A percentile compares a stretch with the other conserved stretches of the same genome.
These are phyloP conservation scores for Oryza nivara DNA, from an alignment of 176 grass and related monocot genomes.

Conservation along the genomic window DNA sequence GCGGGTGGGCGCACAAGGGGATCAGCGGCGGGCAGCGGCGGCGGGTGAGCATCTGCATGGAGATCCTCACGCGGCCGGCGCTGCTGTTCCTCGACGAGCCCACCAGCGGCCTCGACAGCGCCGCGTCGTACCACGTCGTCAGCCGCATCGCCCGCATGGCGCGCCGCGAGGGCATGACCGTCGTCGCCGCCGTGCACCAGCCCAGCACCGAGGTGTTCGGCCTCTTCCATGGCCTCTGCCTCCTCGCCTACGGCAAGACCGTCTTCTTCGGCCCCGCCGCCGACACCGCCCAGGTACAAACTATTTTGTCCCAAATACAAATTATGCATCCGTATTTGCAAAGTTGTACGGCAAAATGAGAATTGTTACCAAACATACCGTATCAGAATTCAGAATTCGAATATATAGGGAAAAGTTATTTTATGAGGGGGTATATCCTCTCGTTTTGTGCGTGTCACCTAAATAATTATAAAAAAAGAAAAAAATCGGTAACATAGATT, in stretches of 20 bases:
- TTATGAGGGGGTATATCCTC: too few relatives aligned
- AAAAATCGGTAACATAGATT: too few relatives aligned
- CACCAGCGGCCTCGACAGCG: slow-evolving; percentile 90
- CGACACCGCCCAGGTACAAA: slow-evolving; percentile 57
- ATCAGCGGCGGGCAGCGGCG: slow-evolving; percentile 82
- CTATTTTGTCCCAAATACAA: neutral
- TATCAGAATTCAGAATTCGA: neutral
- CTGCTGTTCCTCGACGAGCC: slow-evolving; percentile 95
- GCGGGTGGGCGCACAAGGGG: slow-evolving; percentile 72
- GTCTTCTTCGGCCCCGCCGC: slow-evolving; percentile 76
- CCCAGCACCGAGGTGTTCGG: slow-evolving; percentile 84
- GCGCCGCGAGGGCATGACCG: slow-evolving; percentile 66
- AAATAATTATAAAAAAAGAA: too few relatives aligned
- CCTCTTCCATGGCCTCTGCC: slow-evolving; percentile 72
- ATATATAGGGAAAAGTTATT: neutral
- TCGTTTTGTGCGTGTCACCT: too few relatives aligned
- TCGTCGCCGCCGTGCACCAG: slow-evolving; percentile 86
- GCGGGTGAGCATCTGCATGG: slow-evolving; percentile 77
- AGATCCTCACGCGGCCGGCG: slow-evolving; percentile 78
- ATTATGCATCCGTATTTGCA: too few relatives aligned
- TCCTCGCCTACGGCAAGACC: slow-evolving; percentile 81
- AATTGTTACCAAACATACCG: neutral
- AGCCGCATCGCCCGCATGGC: slow-evolving; percentile 67
- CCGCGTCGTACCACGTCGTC: slow-evolving; percentile 82
- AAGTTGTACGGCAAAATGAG: neutral